Conservation (phyloP, 108 stramenopile species). For the Chaetoceros muelleri region DNA sequence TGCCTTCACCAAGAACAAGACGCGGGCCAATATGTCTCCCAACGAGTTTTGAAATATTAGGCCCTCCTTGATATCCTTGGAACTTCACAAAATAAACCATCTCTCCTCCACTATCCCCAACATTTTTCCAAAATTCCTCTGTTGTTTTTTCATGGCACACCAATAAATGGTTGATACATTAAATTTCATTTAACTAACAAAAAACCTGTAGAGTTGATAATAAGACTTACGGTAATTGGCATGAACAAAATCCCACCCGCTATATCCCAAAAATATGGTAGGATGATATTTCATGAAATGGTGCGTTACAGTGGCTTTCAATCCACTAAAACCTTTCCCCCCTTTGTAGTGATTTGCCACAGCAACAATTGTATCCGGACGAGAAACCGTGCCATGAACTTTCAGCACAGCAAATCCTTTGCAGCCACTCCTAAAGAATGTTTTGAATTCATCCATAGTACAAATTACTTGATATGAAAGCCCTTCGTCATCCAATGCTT, state of each 20-base stretch:
- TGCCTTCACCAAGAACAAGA: not conserved
- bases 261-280: not conserved
- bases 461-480: not conserved
- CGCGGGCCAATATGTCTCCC: not conserved
- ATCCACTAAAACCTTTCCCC: not conserved
- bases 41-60: not conserved
- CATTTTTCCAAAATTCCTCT: not conserved
- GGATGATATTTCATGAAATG: not conserved
- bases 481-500: not conserved
- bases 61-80: not conserved
- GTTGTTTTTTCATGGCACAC: too few relatives aligned
- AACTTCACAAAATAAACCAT: not conserved
- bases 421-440: not conserved
- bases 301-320: not conserved
- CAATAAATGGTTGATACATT: too few relatives aligned
- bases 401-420: not conserved
- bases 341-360: not conserved
- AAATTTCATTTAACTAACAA: too few relatives aligned
- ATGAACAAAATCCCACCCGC: not conserved
- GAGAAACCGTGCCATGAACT: not conserved
- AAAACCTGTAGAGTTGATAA: too few relatives aligned
- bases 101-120: not conserved
- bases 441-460: not conserved
- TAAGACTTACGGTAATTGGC: not conserved
- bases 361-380: not conserved